Evolutionary conservation across 306 rosid genomes (phyloP), one percentile per base, ranked within the genome.

Genomic region (Styphnolobium japonicum): DNA sequence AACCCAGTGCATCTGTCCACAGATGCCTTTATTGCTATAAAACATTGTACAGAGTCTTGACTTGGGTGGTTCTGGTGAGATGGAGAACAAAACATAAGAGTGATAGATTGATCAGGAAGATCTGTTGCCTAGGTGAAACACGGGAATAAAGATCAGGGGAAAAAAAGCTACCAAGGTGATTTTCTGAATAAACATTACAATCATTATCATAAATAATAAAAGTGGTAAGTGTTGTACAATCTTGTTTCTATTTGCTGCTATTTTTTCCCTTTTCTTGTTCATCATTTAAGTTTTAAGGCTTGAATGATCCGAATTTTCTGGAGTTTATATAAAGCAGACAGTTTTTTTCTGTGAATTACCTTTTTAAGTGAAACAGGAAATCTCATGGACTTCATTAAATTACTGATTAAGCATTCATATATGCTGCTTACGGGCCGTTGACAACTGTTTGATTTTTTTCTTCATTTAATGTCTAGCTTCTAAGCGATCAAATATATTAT

Each of bases 161-260:
- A 37, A 80, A 37, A 80, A 27, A 8, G 48, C 5, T 39, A 10
- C 4, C 49, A 9, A 27, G 61, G 39, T 37, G 31, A 33, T 62
- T 37, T 36, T 75, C 66, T 15, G 37, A 40, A 53, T 29, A 55
- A 21, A 27, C 49, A 31, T 42, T 19, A 23, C 4, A 25, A 10
- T 58, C 65, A 27, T 27, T 25, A 27, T 49, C 1, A 5, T 31
- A 33, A 36, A 11, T 7, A 43, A 65, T 51, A 56, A 56, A 8
- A 48, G 36, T 16, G 19, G 64, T 15, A 29, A 56, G 64, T 34
- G 46, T 33, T 25, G 40, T 57, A 9, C 56, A 67, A 25, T 18
- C 27, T 10, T 83, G 36, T 75, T 83, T 58, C 67, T 80, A 15
- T 76, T 39, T 40, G n/a, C 25, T 45, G 48, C 8, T 29, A 25